These are phyloP conservation scores for Eragrostis nindensis DNA, from an alignment of 176 grass and related monocot species.

Conservation along the genomic window DNA sequence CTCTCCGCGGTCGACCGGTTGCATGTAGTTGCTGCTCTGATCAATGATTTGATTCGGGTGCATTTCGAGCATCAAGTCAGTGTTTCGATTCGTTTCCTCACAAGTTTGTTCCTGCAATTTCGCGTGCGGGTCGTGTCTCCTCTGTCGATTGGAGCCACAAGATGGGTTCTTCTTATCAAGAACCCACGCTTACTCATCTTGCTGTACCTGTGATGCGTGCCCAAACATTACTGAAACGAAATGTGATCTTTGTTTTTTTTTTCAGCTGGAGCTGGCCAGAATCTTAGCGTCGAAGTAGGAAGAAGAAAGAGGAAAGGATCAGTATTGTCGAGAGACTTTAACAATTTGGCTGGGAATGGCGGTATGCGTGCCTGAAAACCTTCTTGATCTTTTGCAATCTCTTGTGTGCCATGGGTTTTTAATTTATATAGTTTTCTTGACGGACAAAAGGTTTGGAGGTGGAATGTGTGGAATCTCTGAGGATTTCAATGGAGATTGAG, in stretches of 20 bases:
- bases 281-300: neutral
- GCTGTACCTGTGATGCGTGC: neutral
- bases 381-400: neutral
- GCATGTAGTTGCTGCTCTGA: neutral
- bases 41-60: neutral
- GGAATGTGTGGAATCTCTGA: too few species aligned
- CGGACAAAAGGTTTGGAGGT: too few species aligned
- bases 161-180: neutral
- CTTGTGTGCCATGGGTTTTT: neutral
- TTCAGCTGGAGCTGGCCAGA: neutral
- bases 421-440: neutral
- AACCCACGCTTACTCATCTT: neutral
- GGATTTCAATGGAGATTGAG: too few species aligned
- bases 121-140: neutral
- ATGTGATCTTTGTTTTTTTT: neutral
- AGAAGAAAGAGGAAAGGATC: constrained; percentile 2
- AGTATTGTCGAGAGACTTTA: neutral
- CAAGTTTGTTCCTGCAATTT: neutral
- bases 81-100: neutral
- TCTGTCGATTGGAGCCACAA: neutral
- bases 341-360: neutral
- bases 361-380: neutral
- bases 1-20: neutral
- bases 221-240: neutral
- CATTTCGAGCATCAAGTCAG: neutral